Conservation (phyloP, 1,139 yeast species). For the Debaryomyces sp. region DNA sequence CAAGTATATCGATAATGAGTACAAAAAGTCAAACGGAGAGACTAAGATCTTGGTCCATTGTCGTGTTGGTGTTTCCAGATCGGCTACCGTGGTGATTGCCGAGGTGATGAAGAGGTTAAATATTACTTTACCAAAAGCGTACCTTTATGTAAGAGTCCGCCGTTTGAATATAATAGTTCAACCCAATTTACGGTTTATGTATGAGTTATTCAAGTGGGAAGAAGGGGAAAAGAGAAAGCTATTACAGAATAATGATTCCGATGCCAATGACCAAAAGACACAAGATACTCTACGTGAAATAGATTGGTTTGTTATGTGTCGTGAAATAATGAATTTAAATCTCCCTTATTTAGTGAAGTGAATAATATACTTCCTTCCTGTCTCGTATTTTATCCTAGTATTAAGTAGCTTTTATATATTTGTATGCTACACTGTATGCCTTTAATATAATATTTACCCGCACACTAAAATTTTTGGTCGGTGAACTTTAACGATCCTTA, state of each 20-base stretch:
- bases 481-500: constrained; percentile 1
- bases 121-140: constrained; percentile 43
- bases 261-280: constrained; percentile 12
- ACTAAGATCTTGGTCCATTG: constrained; percentile 49
- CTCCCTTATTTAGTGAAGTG: constrained; percentile 47
- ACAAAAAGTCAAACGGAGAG: constrained; percentile 27
- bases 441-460: constrained; percentile 1
- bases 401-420: background rate
- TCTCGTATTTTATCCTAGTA: background rate
- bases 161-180: constrained; percentile 51
- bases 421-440: background rate
- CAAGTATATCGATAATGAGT: constrained; percentile 37
- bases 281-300: constrained; percentile 54
- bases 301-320: constrained; percentile 90
- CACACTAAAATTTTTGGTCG: constrained; percentile 7
- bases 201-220: constrained; percentile 54
- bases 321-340: constrained; percentile 80
- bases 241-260: constrained; percentile 7
- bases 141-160: constrained; percentile 48
- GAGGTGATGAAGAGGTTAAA: constrained; percentile 48
- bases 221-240: constrained; percentile 31
- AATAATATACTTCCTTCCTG: background rate
- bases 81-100: constrained; percentile 53
- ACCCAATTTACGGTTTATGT: constrained; percentile 52
- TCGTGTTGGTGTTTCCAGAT: constrained; percentile 53